Percentiles rank a stretch among this genome's conserved stretches.
These are phyloP conservation scores for Hypoxylon sp. DNA, from an alignment of 2,329 filamentous ascomycete genomes.

Conservation along the genomic window DNA sequence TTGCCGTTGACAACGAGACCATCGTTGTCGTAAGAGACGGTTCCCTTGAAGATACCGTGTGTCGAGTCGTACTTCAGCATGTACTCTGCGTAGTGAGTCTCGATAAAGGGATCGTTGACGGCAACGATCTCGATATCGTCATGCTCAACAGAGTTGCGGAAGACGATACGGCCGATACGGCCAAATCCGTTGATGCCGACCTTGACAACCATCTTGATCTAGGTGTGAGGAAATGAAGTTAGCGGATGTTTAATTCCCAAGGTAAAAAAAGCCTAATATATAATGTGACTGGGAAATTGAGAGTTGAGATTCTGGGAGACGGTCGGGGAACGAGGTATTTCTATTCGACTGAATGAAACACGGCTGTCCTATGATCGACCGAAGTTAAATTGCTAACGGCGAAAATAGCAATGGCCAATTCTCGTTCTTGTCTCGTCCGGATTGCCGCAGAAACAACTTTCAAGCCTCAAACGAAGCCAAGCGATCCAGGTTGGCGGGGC, in stretches of 20 bases:
- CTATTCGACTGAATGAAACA: constrained; percentile 25
- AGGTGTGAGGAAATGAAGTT: constrained; percentile 25
- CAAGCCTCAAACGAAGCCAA: constrained; percentile 36
- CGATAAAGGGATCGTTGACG: constrained; percentile 99
- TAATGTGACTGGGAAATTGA: constrained; percentile 7
- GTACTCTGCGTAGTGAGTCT: constrained; percentile 97
- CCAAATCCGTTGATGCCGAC: constrained; percentile 99
- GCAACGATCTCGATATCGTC: constrained; percentile 91
- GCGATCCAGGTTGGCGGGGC: constrained; percentile 39
- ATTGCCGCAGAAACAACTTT: constrained; percentile 24
- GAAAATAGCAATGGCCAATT: constrained; percentile 22
- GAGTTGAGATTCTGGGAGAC: constrained; percentile 10
- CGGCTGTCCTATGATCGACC: constrained; percentile 14
- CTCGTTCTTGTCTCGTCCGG: constrained; percentile 22
- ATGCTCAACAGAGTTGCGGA: constrained; percentile 97
- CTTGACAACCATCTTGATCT: constrained; percentile 72
- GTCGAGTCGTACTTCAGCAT: constrained; percentile 99
- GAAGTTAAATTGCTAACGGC: constrained; percentile 5
- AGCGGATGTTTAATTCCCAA: constrained; percentile 15
- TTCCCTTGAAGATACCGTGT: constrained; percentile 97
- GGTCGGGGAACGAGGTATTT: constrained; percentile 33
- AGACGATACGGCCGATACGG: constrained; percentile 98
- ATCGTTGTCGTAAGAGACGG: constrained; percentile 78
- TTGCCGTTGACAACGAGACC: constrained; percentile 93
- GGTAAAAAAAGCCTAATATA: not conserved